Percentiles rank a stretch among this genome's conserved stretches.
Conservation (phyloP, 352 stramenopile species). For the Globisporangium irregulare region DNA sequence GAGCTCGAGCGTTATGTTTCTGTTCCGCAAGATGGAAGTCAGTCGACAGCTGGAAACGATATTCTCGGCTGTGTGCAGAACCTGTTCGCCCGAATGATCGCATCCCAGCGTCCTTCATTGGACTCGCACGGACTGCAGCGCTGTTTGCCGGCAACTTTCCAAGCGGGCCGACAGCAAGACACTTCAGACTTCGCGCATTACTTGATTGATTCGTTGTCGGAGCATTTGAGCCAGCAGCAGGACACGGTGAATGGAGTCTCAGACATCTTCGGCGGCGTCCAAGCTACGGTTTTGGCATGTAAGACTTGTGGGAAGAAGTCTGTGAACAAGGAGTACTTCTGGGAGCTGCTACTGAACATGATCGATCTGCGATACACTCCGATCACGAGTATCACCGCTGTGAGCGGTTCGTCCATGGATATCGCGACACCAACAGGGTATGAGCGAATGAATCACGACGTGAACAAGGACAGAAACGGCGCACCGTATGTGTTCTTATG, state of each 20-base stretch:
- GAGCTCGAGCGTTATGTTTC: conserved; percentile 41
- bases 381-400: conserved; percentile 75
- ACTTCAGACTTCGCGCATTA: conserved; percentile 88
- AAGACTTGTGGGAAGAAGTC: conserved; percentile 81
- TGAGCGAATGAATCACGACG: conserved; percentile 77
- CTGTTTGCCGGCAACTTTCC: conserved; percentile 69
- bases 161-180: conserved; percentile 82
- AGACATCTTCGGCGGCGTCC: conserved; percentile 73
- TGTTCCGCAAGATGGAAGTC: conserved; percentile 24
- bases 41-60: conserved; percentile 25
- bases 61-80: conserved; percentile 66
- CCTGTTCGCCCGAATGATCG: conserved; percentile 69
- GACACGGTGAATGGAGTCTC: conserved; percentile 56
- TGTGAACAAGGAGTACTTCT: conserved; percentile 86
- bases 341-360: conserved; percentile 88
- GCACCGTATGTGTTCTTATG: conserved; percentile 85
- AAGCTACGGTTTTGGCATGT: conserved; percentile 81
- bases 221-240: conserved; percentile 65
- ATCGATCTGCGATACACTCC: conserved; percentile 87
- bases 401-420: conserved; percentile 68
- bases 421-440: conserved; percentile 65
- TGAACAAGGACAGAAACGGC: conserved; percentile 81
- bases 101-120: conserved; percentile 62
- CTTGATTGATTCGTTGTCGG: conserved; percentile 73
- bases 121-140: conserved; percentile 69